Percentiles rank a stretch among this genome's conserved stretches.
Conservation (phyloP, 441 rosid genomes). For the Euphorbia schlechtendalii region DNA sequence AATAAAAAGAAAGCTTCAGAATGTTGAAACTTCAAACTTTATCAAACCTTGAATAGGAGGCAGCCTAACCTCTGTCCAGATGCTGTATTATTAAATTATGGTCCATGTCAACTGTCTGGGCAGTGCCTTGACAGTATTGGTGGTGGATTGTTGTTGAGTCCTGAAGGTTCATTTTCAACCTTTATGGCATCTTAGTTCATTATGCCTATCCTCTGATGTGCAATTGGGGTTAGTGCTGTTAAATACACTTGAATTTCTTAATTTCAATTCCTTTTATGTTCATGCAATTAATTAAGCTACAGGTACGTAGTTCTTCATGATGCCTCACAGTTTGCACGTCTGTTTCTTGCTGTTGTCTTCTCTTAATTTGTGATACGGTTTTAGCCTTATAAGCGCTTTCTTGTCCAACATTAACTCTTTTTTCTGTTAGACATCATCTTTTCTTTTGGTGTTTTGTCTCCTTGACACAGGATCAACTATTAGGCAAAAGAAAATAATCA, state of each 20-base stretch:
- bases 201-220: not conserved
- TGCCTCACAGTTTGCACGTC: not conserved
- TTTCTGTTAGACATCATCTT: not conserved
- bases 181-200: not conserved
- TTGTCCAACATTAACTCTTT: not conserved
- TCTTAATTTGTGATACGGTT: too few species aligned
- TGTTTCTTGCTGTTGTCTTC: not conserved
- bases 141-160: not conserved
- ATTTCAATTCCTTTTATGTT: not conserved
- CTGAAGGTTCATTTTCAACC: not conserved
- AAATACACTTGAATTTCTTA: not conserved
- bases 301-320: not conserved
- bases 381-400: too few species aligned
- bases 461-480: not conserved
- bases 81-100: not conserved
- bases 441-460: not conserved
- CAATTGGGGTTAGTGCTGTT: not conserved
- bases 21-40: too few species aligned
- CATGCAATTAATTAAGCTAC: not conserved
- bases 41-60: too few species aligned
- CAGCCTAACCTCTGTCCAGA: not conserved
- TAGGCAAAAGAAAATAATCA: not conserved
- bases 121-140: not conserved
- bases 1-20: not conserved
- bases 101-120: too few species aligned